Conservation (phyloP, 805 yeast genomes). For the Naumovozyma castellii region DNA sequence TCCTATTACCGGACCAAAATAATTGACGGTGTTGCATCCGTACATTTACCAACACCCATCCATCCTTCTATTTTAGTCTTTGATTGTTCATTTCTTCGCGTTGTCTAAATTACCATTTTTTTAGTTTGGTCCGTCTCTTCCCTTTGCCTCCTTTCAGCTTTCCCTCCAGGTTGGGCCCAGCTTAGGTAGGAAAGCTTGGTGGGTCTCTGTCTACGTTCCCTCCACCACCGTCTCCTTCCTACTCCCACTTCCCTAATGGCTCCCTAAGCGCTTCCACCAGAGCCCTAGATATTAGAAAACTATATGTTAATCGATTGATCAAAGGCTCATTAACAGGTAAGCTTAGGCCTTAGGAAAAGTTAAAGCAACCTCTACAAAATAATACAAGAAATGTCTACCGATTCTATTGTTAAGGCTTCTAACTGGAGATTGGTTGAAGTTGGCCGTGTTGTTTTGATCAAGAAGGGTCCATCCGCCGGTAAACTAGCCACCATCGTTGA, state of each 20-base stretch:
- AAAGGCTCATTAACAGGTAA: not conserved
- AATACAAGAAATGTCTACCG: constrained; percentile 44
- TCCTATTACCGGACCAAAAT: too few species aligned
- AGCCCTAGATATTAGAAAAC: not conserved
- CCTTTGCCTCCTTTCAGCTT: not conserved
- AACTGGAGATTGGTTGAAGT: constrained; percentile 99
- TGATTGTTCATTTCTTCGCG: too few species aligned
- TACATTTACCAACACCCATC: too few species aligned
- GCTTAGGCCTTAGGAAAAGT: not conserved
- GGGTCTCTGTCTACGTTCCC: too few species aligned
- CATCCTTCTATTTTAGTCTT: too few species aligned
- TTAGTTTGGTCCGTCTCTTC: not conserved
- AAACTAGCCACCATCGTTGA: constrained; percentile 95
- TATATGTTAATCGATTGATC: not conserved
- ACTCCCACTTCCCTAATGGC: too few species aligned
- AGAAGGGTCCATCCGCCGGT: constrained; percentile 60
- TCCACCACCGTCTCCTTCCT: too few species aligned
- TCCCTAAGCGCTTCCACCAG: too few species aligned
- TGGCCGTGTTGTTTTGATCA: constrained; percentile 94
- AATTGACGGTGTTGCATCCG: too few species aligned
- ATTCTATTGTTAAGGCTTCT: constrained; percentile 80
- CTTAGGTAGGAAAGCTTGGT: too few species aligned
- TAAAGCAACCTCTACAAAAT: constrained; percentile 1
- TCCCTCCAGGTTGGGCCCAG: not conserved
- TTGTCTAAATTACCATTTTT: too few species aligned